These are phyloP conservation scores for Aureobasidium musti DNA, from an alignment of 2,329 filamentous ascomycete species.

Conservation along the genomic window DNA sequence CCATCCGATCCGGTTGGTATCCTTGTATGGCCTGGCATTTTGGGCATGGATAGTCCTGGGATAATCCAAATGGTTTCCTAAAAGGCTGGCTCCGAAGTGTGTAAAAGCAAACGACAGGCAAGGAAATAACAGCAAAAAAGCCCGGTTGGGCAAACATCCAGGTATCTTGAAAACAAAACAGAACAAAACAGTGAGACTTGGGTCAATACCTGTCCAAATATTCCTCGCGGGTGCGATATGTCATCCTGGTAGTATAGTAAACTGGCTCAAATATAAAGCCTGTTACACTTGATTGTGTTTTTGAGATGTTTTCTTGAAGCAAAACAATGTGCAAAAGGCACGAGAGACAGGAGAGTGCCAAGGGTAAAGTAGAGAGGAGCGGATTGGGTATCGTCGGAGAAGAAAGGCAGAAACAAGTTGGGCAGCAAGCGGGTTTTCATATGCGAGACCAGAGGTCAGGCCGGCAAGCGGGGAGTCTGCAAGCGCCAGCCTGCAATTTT, in stretches of 20 bases:
- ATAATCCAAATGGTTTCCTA: conserved; percentile 26
- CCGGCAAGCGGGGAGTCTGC: conserved; percentile 23
- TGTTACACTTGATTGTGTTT: conserved; percentile 23
- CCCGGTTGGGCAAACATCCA: conserved; percentile 33
- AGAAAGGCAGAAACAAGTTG: conserved; percentile 23
- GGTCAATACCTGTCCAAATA: conserved; percentile 43
- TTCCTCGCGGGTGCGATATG: conserved; percentile 43
- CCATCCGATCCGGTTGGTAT: conserved; percentile 14
- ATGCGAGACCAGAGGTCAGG: conserved; percentile 25
- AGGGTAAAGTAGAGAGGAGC: conserved; percentile 18
- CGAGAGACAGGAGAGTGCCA: conserved; percentile 20
- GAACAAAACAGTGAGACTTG: conserved; percentile 32
- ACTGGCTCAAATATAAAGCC: conserved; percentile 30
- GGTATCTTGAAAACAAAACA: conserved; percentile 30
- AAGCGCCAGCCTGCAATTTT: conserved; percentile 26
- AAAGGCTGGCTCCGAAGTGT: conserved; percentile 27
- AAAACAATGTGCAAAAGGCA: conserved; percentile 27
- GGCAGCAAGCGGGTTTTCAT: conserved; percentile 30
- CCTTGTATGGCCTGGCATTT: background rate
- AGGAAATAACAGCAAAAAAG: conserved; percentile 31
- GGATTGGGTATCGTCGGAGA: conserved; percentile 19
- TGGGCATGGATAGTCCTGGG: conserved; percentile 18
- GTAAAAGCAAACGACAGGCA: conserved; percentile 29
- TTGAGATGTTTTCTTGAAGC: conserved; percentile 5
- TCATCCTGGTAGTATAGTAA: conserved; percentile 41